Conservation (phyloP, 495 filamentous ascomycete species). For the Cairneyella variabilis region DNA sequence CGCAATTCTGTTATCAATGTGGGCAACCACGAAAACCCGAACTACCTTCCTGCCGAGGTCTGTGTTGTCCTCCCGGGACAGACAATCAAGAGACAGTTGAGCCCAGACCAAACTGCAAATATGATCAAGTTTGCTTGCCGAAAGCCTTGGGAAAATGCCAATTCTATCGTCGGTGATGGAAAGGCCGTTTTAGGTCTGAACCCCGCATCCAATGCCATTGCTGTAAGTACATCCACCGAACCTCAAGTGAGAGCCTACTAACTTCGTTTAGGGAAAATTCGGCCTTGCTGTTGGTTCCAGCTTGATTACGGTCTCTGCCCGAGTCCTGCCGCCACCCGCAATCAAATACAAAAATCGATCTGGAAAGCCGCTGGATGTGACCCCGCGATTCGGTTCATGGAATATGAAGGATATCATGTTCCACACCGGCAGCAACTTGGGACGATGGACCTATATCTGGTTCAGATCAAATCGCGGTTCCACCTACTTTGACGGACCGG, state of each 20-base stretch:
- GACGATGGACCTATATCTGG: constrained; percentile 33
- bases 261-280: constrained; percentile 37
- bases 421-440: constrained; percentile 30
- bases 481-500: background rate
- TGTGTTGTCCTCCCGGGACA: constrained; percentile 66
- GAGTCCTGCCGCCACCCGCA: constrained; percentile 52
- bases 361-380: constrained; percentile 7
- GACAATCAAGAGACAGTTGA: constrained; percentile 50
- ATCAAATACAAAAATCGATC: constrained; percentile 44
- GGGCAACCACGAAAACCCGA: constrained; percentile 52
- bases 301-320: constrained; percentile 62
- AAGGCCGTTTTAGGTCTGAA: constrained; percentile 43
- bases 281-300: constrained; percentile 48
- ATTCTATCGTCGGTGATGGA: constrained; percentile 57
- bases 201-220: constrained; percentile 23
- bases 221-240: constrained; percentile 27
- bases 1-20: constrained; percentile 66
- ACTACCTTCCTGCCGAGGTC: constrained; percentile 65
- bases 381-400: constrained; percentile 45
- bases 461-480: constrained; percentile 10
- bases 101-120: constrained; percentile 46
- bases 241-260: background rate
- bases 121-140: constrained; percentile 74
- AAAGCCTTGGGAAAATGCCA: constrained; percentile 58
- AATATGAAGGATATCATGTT: constrained; percentile 51